phyloP scores from a whole-genome alignment of 768 basidiomycete genomes.

The Lactifluus subvellereus region DNA sequence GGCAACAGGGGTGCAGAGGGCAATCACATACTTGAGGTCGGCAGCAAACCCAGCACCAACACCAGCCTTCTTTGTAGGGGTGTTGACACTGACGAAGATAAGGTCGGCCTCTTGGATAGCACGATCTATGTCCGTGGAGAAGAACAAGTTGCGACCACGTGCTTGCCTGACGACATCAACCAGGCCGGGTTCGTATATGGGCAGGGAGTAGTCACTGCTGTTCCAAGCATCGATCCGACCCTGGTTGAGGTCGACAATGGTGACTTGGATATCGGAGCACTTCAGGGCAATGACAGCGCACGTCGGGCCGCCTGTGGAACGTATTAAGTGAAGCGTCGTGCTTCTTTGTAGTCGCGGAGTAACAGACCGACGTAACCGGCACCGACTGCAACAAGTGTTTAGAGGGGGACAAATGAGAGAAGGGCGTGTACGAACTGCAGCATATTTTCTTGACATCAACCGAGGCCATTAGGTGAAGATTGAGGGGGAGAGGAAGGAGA shows the following conservation, averaged over 20 bases:
- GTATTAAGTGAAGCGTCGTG: background rate
- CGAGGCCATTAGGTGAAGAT: constrained; percentile 39
- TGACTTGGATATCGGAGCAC: constrained; percentile 89
- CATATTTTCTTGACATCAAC: constrained; percentile 75
- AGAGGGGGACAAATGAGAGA: constrained; percentile 4
- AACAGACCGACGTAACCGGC: constrained; percentile 88
- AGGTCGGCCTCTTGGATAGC: constrained; percentile 93
- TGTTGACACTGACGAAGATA: constrained; percentile 98
- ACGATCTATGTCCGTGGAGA: constrained; percentile 91
- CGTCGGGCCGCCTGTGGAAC: constrained; percentile 74
- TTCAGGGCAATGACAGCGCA: constrained; percentile 93
- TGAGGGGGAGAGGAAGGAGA: constrained; percentile 20
- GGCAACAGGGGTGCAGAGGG: background rate
- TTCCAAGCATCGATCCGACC: constrained; percentile 97
- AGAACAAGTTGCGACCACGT: constrained; percentile 94
- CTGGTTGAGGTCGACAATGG: constrained; percentile 97
- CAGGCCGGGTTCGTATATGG: constrained; percentile 97
- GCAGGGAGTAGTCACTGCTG: constrained; percentile 71
- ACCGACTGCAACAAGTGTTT: constrained; percentile 48
- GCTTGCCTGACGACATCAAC: constrained; percentile 83
- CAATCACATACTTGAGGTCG: constrained; percentile 80
- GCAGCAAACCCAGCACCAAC: constrained; percentile 98
- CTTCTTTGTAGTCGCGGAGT: background rate
- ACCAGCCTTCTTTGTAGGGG: constrained; percentile 97
- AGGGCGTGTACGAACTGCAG: constrained; percentile 60